A percentile compares a stretch with the other conserved stretches of the same genome.
phyloP scores from a whole-genome alignment of 2,329 filamentous ascomycete genomes.

The Cladosporium sp. region DNA sequence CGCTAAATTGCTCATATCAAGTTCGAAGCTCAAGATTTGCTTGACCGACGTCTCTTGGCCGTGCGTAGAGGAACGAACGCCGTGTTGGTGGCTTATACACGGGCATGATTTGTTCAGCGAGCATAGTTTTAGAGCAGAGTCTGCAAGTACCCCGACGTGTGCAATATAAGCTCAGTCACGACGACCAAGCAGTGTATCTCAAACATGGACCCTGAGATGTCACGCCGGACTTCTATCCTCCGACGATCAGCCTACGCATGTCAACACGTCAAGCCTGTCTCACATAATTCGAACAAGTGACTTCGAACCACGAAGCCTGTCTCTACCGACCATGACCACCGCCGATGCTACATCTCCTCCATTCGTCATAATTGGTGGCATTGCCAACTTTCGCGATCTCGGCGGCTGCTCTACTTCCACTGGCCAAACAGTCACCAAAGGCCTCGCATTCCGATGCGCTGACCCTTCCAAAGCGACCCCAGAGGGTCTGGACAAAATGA shows the following conservation, averaged over 20 bases:
- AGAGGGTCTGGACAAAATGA: constrained; percentile 50
- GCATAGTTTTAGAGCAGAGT: no score
- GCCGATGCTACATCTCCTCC: constrained; percentile 25
- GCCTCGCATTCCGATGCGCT: constrained; percentile 63
- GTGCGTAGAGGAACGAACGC: no score
- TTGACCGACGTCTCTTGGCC: no score
- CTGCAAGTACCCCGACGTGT: no score
- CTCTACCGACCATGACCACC: constrained; percentile 12
- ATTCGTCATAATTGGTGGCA: constrained; percentile 47
- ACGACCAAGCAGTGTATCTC: no score
- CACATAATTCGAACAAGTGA: background rate
- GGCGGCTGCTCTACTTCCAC: constrained; percentile 37
- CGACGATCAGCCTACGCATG: background rate
- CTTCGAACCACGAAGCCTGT: background rate
- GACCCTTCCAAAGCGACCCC: constrained; percentile 58
- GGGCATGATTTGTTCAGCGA: no score
- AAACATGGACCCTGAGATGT: background rate
- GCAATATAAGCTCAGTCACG: no score
- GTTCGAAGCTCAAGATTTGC: no score
- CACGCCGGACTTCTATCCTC: background rate
- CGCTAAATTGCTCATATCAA: no score
- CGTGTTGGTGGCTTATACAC: no score
- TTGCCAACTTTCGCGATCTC: constrained; percentile 66
- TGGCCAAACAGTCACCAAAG: constrained; percentile 44
- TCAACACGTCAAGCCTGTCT: constrained; percentile 3